Conservation (phyloP, 176 grass and related monocot species). For the Alloteropsis semialata region DNA sequence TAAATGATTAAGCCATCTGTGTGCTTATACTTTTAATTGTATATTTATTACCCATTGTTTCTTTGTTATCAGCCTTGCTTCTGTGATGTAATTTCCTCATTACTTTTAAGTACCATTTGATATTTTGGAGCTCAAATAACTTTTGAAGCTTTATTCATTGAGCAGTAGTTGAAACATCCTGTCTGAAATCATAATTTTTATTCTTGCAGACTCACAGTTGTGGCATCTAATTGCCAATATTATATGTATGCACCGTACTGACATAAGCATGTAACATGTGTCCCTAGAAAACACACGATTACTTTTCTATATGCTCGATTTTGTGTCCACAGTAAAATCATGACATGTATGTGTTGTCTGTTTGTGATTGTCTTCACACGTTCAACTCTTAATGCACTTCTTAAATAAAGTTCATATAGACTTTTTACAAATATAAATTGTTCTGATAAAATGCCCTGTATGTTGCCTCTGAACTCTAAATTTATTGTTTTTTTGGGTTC, state of each 20-base stretch:
- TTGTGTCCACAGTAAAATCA: background rate
- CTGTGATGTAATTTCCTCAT: background rate
- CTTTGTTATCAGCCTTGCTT: background rate
- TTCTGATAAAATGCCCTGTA: background rate
- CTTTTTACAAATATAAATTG: background rate
- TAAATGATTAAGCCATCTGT: slow-evolving; percentile 6
- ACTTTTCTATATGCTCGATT: background rate
- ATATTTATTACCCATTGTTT: background rate
- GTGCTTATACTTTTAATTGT: background rate
- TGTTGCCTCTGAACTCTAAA: background rate
- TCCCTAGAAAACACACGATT: background rate
- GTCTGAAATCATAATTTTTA: background rate
- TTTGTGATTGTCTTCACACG: background rate
- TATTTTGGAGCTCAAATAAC: background rate
- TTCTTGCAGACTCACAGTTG: background rate
- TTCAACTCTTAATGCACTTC: background rate
- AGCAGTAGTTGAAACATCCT: slow-evolving; percentile 8
- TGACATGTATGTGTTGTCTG: background rate
- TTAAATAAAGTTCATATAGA: background rate
- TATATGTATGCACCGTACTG: background rate
- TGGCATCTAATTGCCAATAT: background rate
- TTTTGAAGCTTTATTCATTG: background rate
- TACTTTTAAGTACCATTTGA: background rate
- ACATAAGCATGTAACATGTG: background rate
- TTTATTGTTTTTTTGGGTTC: background rate